phyloP scores from a whole-genome alignment of 2,329 filamentous ascomycete genomes.

The Polytolypa hystricis region DNA sequence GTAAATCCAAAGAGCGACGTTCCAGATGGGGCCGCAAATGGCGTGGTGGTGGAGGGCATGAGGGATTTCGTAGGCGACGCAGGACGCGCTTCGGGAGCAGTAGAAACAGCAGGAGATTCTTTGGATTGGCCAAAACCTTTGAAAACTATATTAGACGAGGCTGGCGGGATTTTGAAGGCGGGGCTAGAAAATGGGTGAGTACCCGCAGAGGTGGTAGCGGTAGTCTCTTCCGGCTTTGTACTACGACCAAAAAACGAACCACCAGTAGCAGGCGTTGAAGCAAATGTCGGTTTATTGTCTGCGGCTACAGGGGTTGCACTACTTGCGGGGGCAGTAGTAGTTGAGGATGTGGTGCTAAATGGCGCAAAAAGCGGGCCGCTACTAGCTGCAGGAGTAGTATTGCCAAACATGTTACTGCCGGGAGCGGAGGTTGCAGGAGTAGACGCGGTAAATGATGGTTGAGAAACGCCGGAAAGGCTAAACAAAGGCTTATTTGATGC shows the following conservation, averaged over 20 bases:
- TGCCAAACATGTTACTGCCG: too few species aligned
- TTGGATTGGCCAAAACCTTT: too few species aligned
- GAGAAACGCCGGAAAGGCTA: conserved; percentile 12
- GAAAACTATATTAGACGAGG: neutral
- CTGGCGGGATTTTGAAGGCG: neutral
- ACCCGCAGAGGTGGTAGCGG: too few species aligned
- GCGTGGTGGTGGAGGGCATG: too few species aligned
- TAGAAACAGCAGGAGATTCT: neutral
- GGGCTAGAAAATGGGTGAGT: too few species aligned
- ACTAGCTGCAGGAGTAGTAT: neutral
- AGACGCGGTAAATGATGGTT: conserved; percentile 14
- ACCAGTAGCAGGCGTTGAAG: neutral
- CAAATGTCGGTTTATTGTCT: neutral
- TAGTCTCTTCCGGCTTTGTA: conserved; percentile 2
- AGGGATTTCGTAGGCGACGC: too few species aligned
- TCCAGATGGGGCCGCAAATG: neutral
- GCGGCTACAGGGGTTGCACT: conserved; percentile 5
- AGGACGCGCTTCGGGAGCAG: neutral
- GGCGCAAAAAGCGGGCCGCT: neutral
- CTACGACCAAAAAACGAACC: conserved; percentile 8
- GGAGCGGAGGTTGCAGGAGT: conserved; percentile 8
- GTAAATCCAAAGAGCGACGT: conserved; percentile 6
- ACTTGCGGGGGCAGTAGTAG: conserved; percentile 14
- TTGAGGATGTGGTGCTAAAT: conserved; percentile 11
- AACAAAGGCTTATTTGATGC: conserved; percentile 15